Base-by-base conservation (phyloP, 2,329 filamentous ascomycete genomes). In the Annulohypoxylon truncatum region DNA sequence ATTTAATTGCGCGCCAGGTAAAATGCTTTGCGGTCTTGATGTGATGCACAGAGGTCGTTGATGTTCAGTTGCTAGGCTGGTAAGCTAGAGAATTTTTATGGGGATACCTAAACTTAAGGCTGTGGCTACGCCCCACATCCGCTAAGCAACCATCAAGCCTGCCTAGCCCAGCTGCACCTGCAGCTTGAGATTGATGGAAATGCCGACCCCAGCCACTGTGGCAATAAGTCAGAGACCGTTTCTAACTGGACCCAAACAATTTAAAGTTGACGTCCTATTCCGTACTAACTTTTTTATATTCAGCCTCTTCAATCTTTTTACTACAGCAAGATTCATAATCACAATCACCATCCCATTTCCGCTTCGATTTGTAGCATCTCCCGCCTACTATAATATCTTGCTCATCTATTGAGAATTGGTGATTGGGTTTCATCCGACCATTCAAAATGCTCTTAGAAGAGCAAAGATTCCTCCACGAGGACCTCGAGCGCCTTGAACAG, bases 401-500 rank as follows among this genome's bases (percentile, higher is more conserved):
- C n/a, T n/a, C 20, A 13, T 38, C 15, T 6, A 2, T 38, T 8
- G 35, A 8, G n/a, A 15, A 18, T 15, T 38, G 3, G 33, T 18
- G 12, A 15, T 38, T 38, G 35, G n/a, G 6, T 15, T 15, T 38
- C 18, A 24, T 8, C 5, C 26, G n/a, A 12, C 52, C 33, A 12
- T 29, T 44, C 71, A 81, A 46, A 5, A 90, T 97, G 94, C 83
- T 97, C 72, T 82, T 97, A 69, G 96, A 99, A 84, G 94, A 98
- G 74, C 92, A 98, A 81, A 89, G 96, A 74, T 94, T 93, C 75
- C 88, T 97, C 74, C 94, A 97, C 74, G 96, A 99, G 87, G 96
- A 99, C 81, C 83, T 99, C 53, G 96, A 99, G 85, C 90, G 96
- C 69, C 87, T 99, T 64, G 96, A 99, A 81, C 93, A 97, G 79